A percentile compares a stretch with the other conserved stretches of the same genome.
phyloP scores from a whole-genome alignment of 2,329 filamentous ascomycete genomes.

The Colletotrichum sp. region DNA sequence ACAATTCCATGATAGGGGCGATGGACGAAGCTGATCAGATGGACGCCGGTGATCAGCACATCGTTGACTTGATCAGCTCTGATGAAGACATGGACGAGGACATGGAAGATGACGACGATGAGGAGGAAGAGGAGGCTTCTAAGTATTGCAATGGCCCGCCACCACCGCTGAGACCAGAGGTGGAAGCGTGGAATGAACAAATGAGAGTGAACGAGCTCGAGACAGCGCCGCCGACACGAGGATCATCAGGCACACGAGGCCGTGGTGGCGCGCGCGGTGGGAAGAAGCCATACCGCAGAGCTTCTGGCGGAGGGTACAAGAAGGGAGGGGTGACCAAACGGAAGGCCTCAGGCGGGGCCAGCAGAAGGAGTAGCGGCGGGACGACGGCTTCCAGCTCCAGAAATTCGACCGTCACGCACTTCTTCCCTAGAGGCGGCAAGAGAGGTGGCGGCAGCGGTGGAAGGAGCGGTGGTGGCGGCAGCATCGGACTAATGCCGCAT shows the following conservation, averaged over 20 bases:
- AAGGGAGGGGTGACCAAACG: constrained; percentile 22
- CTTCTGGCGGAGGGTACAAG: constrained; percentile 4
- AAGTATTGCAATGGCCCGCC: constrained; percentile 48
- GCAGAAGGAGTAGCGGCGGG: constrained; percentile 11
- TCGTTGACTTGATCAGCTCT: constrained; percentile 62
- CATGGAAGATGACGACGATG: constrained; percentile 41
- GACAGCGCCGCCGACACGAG: constrained; percentile 27
- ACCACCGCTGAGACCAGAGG: constrained; percentile 16
- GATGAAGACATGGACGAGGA: constrained; percentile 38
- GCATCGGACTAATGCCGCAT: constrained; percentile 43
- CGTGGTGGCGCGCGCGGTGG: constrained; percentile 30
- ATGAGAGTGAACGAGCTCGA: constrained; percentile 29
- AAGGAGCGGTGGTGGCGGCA: constrained; percentile 8
- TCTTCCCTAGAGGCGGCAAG: constrained; percentile 31
- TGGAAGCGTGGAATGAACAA: constrained; percentile 29
- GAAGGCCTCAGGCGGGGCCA: constrained; percentile 18
- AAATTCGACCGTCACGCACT: constrained; percentile 5
- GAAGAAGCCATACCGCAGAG: constrained; percentile 17
- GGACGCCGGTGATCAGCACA: constrained; percentile 35
- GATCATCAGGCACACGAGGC: constrained; percentile 7
- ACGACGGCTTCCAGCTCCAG: constrained; percentile 2
- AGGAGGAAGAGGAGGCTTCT: constrained; percentile 46
- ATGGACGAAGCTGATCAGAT: constrained; percentile 16
- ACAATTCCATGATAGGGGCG: constrained; percentile 55
- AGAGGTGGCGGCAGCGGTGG: constrained; percentile 10